phyloP scores from a whole-genome alignment of 306 rosid species.

The Parietaria judaica region DNA sequence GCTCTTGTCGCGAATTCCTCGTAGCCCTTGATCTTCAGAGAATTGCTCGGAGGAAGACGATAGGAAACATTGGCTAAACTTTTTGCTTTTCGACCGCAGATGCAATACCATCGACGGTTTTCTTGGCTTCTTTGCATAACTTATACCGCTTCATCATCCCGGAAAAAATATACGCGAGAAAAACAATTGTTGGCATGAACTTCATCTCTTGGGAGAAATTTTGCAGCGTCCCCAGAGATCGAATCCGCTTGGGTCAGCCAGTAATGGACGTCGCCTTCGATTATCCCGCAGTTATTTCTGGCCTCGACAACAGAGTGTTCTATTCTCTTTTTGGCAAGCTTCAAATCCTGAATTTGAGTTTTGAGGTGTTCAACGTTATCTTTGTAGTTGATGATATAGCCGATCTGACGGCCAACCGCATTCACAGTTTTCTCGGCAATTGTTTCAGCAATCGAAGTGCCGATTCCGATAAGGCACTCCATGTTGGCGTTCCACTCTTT shows the following conservation, averaged over 20 bases:
- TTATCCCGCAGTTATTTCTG: slow-evolving; percentile 3
- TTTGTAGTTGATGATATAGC: slow-evolving; percentile 14
- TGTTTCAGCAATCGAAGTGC: background rate
- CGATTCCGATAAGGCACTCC: slow-evolving; percentile 5
- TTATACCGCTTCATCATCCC: background rate
- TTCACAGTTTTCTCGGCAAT: slow-evolving; percentile 2
- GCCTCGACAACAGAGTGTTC: background rate
- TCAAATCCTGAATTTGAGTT: background rate
- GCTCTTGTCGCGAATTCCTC: slow-evolving; percentile 5
- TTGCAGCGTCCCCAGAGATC: background rate
- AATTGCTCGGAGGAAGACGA: background rate
- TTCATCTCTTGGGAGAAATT: background rate
- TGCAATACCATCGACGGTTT: background rate
- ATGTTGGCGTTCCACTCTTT: background rate
- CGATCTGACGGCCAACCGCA: slow-evolving; percentile 1
- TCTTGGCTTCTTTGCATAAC: slow-evolving; percentile 10
- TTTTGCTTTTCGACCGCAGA: background rate
- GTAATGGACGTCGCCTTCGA: background rate
- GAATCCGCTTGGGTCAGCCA: background rate
- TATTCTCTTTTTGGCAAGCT: background rate
- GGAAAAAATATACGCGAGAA: background rate
- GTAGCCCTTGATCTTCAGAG: background rate
- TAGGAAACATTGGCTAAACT: background rate
- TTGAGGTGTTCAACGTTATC: slow-evolving; percentile 1
- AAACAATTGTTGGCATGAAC: background rate